These are phyloP conservation scores for Royoungia palumana DNA, from an alignment of 768 basidiomycete genomes.

Conservation along the genomic window DNA sequence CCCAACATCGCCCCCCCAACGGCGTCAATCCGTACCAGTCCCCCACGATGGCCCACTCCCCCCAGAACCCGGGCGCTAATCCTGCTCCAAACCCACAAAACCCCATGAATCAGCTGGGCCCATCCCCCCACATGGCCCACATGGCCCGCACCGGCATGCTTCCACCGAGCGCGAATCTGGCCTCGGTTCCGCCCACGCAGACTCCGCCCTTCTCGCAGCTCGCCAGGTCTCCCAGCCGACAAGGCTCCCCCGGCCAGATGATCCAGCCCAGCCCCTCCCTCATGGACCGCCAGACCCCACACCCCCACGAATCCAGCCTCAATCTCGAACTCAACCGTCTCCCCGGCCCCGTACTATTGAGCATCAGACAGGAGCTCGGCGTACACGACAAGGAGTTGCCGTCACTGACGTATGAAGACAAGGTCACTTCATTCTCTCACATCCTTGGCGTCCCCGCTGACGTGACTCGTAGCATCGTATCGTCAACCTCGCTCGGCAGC, in stretches of 20 bases:
- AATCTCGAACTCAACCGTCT: conserved; percentile 44
- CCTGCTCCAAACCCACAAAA: conserved; percentile 31
- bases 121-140: conserved; percentile 49
- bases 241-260: conserved; percentile 50
- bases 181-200: conserved; percentile 37
- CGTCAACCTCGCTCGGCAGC: conserved; percentile 26
- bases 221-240: conserved; percentile 59
- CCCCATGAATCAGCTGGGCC: conserved; percentile 50
- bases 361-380: conserved; percentile 43
- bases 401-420: conserved; percentile 50
- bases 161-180: conserved; percentile 41
- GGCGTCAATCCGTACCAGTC: conserved; percentile 55
- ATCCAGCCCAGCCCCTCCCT: conserved; percentile 59
- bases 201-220: conserved; percentile 42
- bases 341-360: conserved; percentile 31
- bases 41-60: conserved; percentile 61
- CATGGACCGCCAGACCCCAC: conserved; percentile 44
- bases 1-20: conserved; percentile 45
- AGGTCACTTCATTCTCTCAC: conserved; percentile 40
- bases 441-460: conserved; percentile 7
- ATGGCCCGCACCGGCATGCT: conserved; percentile 47
- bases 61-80: conserved; percentile 43
- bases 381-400: conserved; percentile 44
- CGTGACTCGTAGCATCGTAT: conserved; percentile 36
- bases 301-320: conserved; percentile 23